phyloP scores from a whole-genome alignment of 495 filamentous ascomycete genomes.

The Tuber borchii region DNA sequence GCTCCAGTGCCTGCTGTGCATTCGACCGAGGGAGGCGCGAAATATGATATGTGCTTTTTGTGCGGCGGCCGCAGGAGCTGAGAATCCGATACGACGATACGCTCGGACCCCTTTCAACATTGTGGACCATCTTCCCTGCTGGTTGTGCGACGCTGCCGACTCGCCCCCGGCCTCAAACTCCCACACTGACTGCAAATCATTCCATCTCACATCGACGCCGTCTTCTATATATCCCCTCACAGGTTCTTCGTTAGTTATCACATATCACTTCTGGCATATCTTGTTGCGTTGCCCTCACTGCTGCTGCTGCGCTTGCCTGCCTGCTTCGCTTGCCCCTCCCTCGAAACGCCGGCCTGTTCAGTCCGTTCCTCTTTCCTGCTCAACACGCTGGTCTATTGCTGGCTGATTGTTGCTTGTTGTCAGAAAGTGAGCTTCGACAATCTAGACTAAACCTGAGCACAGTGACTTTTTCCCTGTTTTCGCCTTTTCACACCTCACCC shows the following conservation, averaged over 20 bases:
- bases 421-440: conserved; percentile 36
- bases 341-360: conserved; percentile 1
- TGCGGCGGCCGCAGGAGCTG: conserved; percentile 25
- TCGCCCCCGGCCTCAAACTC: conserved; percentile 25
- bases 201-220: conserved; percentile 30
- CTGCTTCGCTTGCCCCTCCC: conserved; percentile 29
- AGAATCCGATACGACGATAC: conserved; percentile 38
- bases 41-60: conserved; percentile 31
- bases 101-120: conserved; percentile 29
- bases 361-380: not conserved
- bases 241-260: conserved; percentile 36
- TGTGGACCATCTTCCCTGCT: conserved; percentile 32
- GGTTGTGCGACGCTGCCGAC: conserved; percentile 28
- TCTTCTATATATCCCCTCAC: conserved; percentile 35
- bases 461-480: conserved; percentile 35
- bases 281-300: conserved; percentile 32
- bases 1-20: conserved; percentile 28
- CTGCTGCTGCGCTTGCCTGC: conserved; percentile 29
- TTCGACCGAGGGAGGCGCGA: conserved; percentile 34
- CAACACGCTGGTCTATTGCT: conserved; percentile 37
- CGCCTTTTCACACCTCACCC: conserved; percentile 19
- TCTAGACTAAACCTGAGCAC: conserved; percentile 39
- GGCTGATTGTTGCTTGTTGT: conserved; percentile 26
- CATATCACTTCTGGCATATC: conserved; percentile 37
- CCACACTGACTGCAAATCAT: conserved; percentile 19